A percentile compares a stretch with the other conserved stretches of the same genome.
Evolutionary conservation across 2,329 filamentous ascomycete species (phyloP).

Genomic region (Fusarium globosum): DNA sequence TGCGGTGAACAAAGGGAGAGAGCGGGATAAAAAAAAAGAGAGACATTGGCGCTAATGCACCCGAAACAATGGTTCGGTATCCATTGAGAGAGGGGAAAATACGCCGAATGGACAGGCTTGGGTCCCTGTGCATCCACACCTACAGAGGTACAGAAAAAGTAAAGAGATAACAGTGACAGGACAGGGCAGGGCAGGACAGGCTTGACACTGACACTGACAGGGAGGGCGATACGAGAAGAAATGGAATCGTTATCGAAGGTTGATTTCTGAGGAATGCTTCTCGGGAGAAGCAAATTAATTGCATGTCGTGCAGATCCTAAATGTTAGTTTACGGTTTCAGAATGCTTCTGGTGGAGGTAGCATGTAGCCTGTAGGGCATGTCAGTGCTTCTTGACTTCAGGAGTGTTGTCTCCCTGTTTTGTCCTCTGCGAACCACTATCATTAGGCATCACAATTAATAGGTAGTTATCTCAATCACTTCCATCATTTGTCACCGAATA

Average conservation of each 20-base stretch:
- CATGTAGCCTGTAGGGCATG: background rate
- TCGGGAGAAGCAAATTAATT: conserved; percentile 21
- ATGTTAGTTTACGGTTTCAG: conserved; percentile 2
- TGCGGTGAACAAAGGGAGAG: conserved; percentile 15
- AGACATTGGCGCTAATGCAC: conserved; percentile 29
- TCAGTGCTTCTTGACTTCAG: background rate
- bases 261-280: conserved; percentile 8
- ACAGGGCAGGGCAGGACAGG: background rate
- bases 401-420: background rate
- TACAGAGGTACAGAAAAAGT: background rate
- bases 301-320: background rate
- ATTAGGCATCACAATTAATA: background rate
- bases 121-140: background rate
- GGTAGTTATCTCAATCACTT: background rate
- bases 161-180: background rate
- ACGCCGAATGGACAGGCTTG: conserved; percentile 13
- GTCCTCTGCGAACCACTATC: background rate
- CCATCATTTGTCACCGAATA: background rate
- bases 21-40: background rate
- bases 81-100: background rate
- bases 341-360: background rate
- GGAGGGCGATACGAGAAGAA: background rate
- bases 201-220: background rate
- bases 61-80: conserved; percentile 38
- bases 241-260: background rate